phyloP scores from a whole-genome alignment of 2,329 filamentous ascomycete species.

The Ustulina deusta region DNA sequence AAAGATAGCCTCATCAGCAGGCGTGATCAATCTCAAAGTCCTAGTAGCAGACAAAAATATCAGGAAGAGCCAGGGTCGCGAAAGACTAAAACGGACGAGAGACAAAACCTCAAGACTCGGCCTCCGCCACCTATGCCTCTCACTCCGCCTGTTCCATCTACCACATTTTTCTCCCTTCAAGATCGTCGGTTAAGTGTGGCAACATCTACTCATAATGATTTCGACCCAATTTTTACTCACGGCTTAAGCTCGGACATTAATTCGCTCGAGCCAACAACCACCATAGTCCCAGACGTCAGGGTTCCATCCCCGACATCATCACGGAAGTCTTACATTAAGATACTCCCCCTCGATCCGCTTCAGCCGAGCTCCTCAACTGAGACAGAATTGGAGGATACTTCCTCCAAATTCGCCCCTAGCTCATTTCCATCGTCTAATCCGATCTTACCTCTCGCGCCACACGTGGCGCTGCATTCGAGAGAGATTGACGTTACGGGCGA shows the following conservation, averaged over 20 bases:
- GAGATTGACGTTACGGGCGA: slow-evolving; percentile 63
- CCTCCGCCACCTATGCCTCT: slow-evolving; percentile 62
- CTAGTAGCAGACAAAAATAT: slow-evolving; percentile 28
- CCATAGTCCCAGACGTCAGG: slow-evolving; percentile 39
- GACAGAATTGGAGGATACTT: slow-evolving; percentile 40
- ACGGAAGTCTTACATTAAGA: slow-evolving; percentile 59
- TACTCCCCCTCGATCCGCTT: slow-evolving; percentile 52
- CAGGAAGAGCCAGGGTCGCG: slow-evolving; percentile 33
- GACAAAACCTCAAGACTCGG: slow-evolving; percentile 52
- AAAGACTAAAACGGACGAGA: slow-evolving; percentile 47
- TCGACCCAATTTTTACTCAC: slow-evolving; percentile 59
- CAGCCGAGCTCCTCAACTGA: slow-evolving; percentile 38
- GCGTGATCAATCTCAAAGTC: slow-evolving; percentile 34
- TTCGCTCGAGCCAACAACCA: slow-evolving; percentile 45
- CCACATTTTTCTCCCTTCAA: slow-evolving; percentile 58
- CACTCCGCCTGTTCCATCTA: slow-evolving; percentile 61
- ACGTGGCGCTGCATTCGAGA: slow-evolving; percentile 50
- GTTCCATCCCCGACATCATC: slow-evolving; percentile 53
- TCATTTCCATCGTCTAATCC: slow-evolving; percentile 64
- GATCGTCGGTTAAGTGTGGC: slow-evolving; percentile 53
- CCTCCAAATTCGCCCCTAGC: slow-evolving; percentile 57
- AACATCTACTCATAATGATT: slow-evolving; percentile 51
- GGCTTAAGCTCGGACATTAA: slow-evolving; percentile 65
- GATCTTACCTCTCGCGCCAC: slow-evolving; percentile 61
- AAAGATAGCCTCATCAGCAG: slow-evolving; percentile 28